These are phyloP conservation scores for Antrodiella citrinella DNA, from an alignment of 768 basidiomycete genomes.

Conservation along the genomic window DNA sequence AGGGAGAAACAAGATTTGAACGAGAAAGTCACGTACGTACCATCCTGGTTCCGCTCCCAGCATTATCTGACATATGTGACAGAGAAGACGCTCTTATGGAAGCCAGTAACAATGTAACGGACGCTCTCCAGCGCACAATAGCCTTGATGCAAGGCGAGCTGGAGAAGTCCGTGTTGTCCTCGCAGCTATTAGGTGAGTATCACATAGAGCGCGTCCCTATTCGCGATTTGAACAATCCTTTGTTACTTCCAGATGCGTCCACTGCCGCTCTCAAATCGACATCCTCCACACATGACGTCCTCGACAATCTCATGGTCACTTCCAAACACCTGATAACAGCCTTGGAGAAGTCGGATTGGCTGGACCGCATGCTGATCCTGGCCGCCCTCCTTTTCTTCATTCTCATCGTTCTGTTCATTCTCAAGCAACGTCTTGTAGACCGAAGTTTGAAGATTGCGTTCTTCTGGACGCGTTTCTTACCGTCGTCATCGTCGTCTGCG, in stretches of 20 bases:
- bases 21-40: constrained; percentile 57
- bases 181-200: constrained; percentile 69
- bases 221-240: background rate
- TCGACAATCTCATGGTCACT: constrained; percentile 61
- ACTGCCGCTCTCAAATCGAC: constrained; percentile 70
- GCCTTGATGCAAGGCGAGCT: constrained; percentile 87
- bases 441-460: constrained; percentile 70
- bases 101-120: constrained; percentile 84
- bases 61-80: background rate
- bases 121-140: constrained; percentile 78
- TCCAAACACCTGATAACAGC: constrained; percentile 82
- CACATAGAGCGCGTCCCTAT: background rate
- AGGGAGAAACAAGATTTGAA: constrained; percentile 39
- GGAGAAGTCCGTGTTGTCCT: constrained; percentile 77
- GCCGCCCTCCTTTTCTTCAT: constrained; percentile 76
- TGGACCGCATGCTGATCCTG: constrained; percentile 84
- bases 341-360: constrained; percentile 85
- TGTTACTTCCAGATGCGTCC: constrained; percentile 51
- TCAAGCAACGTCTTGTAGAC: constrained; percentile 84
- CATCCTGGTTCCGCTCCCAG: background rate
- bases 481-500: constrained; percentile 31
- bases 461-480: constrained; percentile 82
- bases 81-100: constrained; percentile 85
- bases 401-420: constrained; percentile 75
- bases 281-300: constrained; percentile 67